Evolutionary conservation across 371 early-diverging fungal species (phyloP).

Genomic region (Mucor irregularis): DNA sequence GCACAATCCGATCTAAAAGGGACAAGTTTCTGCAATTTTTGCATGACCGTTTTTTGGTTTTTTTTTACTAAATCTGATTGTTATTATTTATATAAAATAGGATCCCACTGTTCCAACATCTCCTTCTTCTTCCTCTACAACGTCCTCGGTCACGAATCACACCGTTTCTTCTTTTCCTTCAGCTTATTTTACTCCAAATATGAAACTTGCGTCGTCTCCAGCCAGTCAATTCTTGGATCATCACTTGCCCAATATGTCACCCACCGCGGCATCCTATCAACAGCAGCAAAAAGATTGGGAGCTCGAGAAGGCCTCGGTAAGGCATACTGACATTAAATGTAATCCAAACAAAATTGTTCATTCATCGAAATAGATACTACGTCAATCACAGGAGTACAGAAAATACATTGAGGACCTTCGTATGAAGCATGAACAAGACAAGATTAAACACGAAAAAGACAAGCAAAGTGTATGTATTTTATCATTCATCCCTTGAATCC

Average conservation of each 20-base stretch:
- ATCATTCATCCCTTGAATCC: too few species aligned
- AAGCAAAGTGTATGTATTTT: constrained; percentile 25
- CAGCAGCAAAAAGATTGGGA: constrained; percentile 31
- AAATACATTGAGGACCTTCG: constrained; percentile 9
- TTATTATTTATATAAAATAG: constrained; percentile 6
- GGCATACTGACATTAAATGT: not conserved
- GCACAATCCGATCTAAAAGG: not conserved
- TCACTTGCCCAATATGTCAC: not conserved
- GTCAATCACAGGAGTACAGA: constrained; percentile 22
- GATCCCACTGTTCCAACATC: constrained; percentile 1
- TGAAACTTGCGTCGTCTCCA: constrained; percentile 1
- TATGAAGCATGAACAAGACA: constrained; percentile 22
- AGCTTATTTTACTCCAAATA: not conserved
- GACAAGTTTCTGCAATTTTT: not conserved
- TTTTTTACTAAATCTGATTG: not conserved
- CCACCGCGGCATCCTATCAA: too few species aligned
- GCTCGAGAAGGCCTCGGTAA: constrained; percentile 23
- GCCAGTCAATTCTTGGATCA: not conserved
- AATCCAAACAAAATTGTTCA: too few species aligned
- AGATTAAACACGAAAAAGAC: constrained; percentile 28
- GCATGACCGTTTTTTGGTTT: constrained; percentile 1
- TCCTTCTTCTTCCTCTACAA: constrained; percentile 7
- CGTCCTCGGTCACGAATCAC: not conserved
- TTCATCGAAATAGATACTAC: constrained; percentile 25
- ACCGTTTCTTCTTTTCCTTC: constrained; percentile 10